Conservation (phyloP, 192 early-diverging fungal species). For the Backusella psychrophila region DNA sequence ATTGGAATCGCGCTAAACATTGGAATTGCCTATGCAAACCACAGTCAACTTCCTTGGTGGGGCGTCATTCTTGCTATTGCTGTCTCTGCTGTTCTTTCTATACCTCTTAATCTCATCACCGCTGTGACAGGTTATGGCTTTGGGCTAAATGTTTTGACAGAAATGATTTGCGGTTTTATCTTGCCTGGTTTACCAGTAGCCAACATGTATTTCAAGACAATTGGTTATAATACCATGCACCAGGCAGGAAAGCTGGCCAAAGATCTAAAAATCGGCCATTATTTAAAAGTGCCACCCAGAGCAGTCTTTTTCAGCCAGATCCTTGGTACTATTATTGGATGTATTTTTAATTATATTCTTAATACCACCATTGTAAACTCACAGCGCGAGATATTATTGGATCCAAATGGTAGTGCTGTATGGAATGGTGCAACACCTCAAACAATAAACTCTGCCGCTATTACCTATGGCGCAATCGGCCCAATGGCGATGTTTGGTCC, state of each 20-base stretch:
- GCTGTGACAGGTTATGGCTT: conserved; percentile 51
- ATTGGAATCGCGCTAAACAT: conserved; percentile 46
- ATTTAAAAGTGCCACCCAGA: conserved; percentile 77
- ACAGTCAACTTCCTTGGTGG: conserved; percentile 34
- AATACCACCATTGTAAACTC: conserved; percentile 16
- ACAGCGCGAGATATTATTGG: conserved; percentile 31
- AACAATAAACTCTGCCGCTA: conserved; percentile 55
- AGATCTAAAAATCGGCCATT: conserved; percentile 62
- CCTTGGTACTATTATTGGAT: conserved; percentile 60
- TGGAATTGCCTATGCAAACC: conserved; percentile 32
- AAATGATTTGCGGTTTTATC: conserved; percentile 64
- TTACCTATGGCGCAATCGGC: conserved; percentile 64
- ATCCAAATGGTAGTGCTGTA: conserved; percentile 37
- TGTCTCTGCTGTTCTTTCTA: conserved; percentile 37
- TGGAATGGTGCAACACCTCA: conserved; percentile 41
- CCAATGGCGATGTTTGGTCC: conserved; percentile 52
- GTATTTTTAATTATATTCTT: conserved; percentile 58
- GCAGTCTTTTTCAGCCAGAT: conserved; percentile 69
- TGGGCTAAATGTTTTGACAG: conserved; percentile 55
- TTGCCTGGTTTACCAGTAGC: conserved; percentile 54
- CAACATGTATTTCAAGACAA: conserved; percentile 58
- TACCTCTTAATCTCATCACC: conserved; percentile 57
- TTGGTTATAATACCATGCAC: conserved; percentile 39
- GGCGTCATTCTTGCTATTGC: conserved; percentile 34
- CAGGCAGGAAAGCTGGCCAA: conserved; percentile 49